Evolutionary conservation across 148 eudicot genomes (phyloP).

Genomic region (Suaeda aralocaspica): DNA sequence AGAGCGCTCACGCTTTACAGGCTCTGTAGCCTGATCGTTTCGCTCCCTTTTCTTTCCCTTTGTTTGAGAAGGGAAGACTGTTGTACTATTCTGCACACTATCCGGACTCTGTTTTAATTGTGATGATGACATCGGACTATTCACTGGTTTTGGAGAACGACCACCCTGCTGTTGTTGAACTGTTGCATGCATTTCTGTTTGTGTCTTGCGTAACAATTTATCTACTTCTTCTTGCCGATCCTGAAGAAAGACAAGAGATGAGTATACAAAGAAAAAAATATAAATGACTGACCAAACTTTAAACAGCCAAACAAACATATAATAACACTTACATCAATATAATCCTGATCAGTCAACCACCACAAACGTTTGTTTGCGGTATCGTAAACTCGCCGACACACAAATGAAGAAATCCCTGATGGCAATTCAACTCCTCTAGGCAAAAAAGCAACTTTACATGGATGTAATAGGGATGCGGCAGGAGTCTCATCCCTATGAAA

Average conservation of each 20-base stretch:
- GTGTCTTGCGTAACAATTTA: slow-evolving; percentile 54
- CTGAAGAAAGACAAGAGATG: slow-evolving; percentile 28
- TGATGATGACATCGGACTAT: slow-evolving; percentile 45
- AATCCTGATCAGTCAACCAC: slow-evolving; percentile 87
- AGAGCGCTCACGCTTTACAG: slow-evolving; percentile 55
- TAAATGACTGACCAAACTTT: too few relatives aligned
- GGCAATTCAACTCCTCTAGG: slow-evolving; percentile 88
- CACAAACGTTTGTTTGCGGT: slow-evolving; percentile 66
- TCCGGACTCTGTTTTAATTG: slow-evolving; percentile 56
- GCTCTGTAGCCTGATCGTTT: slow-evolving; percentile 48
- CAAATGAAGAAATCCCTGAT: slow-evolving; percentile 71
- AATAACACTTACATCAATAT: slow-evolving; percentile 49
- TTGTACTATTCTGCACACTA: slow-evolving; percentile 42
- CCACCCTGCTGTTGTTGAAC: slow-evolving; percentile 48
- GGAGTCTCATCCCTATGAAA: slow-evolving; percentile 85
- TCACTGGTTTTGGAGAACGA: slow-evolving; percentile 62
- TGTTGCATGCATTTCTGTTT: slow-evolving; percentile 55
- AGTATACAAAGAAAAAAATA: neutral
- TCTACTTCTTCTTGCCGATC: slow-evolving; percentile 76
- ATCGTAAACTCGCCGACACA: slow-evolving; percentile 90
- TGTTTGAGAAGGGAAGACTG: slow-evolving; percentile 42
- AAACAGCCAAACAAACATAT: neutral
- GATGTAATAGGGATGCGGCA: slow-evolving; percentile 89
- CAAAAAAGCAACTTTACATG: slow-evolving; percentile 89
- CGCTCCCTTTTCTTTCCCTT: slow-evolving; percentile 82